Conservation (phyloP, 2,329 filamentous ascomycete species). For the Botrytis medusae region DNA sequence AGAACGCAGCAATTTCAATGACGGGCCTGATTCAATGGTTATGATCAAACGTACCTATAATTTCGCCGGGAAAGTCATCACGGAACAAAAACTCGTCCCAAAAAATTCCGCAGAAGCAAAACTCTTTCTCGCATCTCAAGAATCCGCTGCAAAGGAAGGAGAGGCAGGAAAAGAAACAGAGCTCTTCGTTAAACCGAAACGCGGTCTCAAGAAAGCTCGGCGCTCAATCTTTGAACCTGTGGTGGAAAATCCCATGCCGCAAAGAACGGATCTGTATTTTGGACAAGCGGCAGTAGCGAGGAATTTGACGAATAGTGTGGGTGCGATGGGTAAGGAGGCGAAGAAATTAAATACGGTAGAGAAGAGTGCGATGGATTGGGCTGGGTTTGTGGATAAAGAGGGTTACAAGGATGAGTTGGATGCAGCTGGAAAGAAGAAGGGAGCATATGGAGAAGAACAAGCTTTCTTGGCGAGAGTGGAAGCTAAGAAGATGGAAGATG, state of each 20-base stretch:
- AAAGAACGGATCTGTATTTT: constrained; percentile 58
- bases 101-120: constrained; percentile 65
- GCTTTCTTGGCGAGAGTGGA: constrained; percentile 67
- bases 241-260: constrained; percentile 43
- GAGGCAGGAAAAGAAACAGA: constrained; percentile 9
- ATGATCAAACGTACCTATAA: constrained; percentile 71
- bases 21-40: constrained; percentile 46
- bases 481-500: constrained; percentile 60
- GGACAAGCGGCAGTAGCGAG: constrained; percentile 44
- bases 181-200: constrained; percentile 34
- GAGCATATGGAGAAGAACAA: constrained; percentile 60
- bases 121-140: constrained; percentile 57
- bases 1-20: constrained; percentile 31
- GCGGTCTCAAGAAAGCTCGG: constrained; percentile 40
- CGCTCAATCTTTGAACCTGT: constrained; percentile 63
- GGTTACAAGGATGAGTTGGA: constrained; percentile 68
- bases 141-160: constrained; percentile 26
- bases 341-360: constrained; percentile 70
- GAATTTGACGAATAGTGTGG: constrained; percentile 41
- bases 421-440: constrained; percentile 63
- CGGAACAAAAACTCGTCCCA: constrained; percentile 68
- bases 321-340: constrained; percentile 50
- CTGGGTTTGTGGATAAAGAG: constrained; percentile 68
- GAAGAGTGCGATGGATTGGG: constrained; percentile 73
- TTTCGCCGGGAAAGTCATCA: constrained; percentile 71